Evolutionary conservation across 805 yeast genomes (phyloP).

Genomic region (Starmerella stellata): DNA sequence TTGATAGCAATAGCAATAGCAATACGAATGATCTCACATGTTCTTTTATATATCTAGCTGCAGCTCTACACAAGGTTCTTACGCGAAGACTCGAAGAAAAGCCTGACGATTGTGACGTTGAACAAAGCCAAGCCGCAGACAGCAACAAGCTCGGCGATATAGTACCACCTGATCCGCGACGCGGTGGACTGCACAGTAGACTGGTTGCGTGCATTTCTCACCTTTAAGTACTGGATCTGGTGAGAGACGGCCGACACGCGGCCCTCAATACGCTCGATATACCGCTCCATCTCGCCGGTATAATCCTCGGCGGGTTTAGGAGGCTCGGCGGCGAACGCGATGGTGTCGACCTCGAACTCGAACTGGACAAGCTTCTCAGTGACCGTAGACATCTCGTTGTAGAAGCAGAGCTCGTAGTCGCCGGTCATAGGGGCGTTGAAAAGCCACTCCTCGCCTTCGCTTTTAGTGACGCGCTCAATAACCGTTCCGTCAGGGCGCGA

Average conservation of each 20-base stretch:
- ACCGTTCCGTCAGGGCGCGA: constrained; percentile 38
- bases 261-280: constrained; percentile 19
- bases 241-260: constrained; percentile 21
- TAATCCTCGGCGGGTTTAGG: constrained; percentile 28
- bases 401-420: constrained; percentile 76
- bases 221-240: constrained; percentile 56
- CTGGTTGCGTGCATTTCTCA: constrained; percentile 84
- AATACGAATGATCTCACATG: too few species aligned
- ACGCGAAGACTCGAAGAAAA: constrained; percentile 42
- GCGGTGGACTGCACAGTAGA: constrained; percentile 69
- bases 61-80: constrained; percentile 19
- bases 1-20: too few species aligned
- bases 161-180: constrained; percentile 58
- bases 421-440: constrained; percentile 50
- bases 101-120: constrained; percentile 67
- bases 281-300: constrained; percentile 20
- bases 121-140: constrained; percentile 61
- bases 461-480: constrained; percentile 37
- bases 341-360: constrained; percentile 36
- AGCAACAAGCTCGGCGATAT: constrained; percentile 48
- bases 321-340: constrained; percentile 38
- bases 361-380: constrained; percentile 74
- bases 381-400: constrained; percentile 61
- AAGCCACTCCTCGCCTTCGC: constrained; percentile 64
- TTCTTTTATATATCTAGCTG: too few species aligned